phyloP scores from a whole-genome alignment of 495 filamentous ascomycete genomes.

The Penicillium lividum region DNA sequence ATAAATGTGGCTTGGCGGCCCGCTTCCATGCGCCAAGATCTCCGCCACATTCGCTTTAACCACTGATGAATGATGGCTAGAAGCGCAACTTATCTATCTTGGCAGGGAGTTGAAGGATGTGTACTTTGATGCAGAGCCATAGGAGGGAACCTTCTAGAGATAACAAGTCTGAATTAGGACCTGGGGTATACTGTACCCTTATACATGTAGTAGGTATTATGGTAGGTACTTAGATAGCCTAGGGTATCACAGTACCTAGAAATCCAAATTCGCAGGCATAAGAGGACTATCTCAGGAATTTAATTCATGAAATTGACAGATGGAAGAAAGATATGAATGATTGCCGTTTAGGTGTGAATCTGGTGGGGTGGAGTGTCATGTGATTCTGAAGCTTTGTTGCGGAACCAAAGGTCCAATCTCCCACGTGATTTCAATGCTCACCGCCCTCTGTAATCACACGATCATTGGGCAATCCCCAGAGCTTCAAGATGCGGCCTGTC shows the following conservation, averaged over 20 bases:
- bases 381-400: too few relatives aligned
- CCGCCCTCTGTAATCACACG: conserved; percentile 1
- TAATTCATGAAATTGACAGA: too few relatives aligned
- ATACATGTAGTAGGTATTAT: too few relatives aligned
- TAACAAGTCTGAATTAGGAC: neutral
- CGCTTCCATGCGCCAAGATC: conserved; percentile 1
- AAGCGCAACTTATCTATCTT: neutral
- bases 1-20: conserved; percentile 1
- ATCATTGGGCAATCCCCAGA: conserved; percentile 8
- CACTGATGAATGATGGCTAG: neutral
- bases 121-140: neutral
- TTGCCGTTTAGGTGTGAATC: too few relatives aligned
- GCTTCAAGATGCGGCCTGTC: conserved; percentile 28
- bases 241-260: too few relatives aligned
- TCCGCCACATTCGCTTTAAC: neutral
- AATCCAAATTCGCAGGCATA: too few relatives aligned
- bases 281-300: too few relatives aligned
- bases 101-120: neutral
- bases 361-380: too few relatives aligned
- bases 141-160: neutral
- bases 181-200: neutral
- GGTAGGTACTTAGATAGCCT: too few relatives aligned
- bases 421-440: neutral
- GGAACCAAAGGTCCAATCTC: too few relatives aligned
- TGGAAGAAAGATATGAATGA: too few relatives aligned